Conservation (phyloP, 2,329 filamentous ascomycete species). For the Diaporthe batatas region DNA sequence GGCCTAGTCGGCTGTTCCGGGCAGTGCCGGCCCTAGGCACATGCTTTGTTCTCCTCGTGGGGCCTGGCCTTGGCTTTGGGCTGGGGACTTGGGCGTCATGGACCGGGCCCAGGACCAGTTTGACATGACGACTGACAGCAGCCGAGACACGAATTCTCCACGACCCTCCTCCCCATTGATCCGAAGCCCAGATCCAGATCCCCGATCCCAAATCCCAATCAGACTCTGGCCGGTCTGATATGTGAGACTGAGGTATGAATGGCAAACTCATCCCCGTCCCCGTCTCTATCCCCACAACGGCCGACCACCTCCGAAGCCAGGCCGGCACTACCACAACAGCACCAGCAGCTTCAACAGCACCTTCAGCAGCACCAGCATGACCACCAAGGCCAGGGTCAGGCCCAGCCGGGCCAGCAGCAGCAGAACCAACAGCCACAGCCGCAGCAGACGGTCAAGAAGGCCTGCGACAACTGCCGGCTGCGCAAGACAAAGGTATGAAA, state of each 20-base stretch:
- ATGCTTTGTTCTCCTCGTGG: neutral
- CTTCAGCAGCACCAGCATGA: constrained; percentile 8
- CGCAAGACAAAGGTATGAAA: constrained; percentile 32
- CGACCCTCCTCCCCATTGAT: constrained; percentile 27
- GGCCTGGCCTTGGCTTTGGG: constrained; percentile 3
- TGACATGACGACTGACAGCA: constrained; percentile 30
- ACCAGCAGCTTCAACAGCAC: neutral
- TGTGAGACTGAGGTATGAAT: constrained; percentile 34
- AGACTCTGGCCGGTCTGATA: constrained; percentile 22
- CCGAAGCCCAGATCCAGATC: constrained; percentile 31
- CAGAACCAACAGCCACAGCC: neutral
- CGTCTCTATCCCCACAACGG: constrained; percentile 33
- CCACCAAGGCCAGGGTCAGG: neutral
- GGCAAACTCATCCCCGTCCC: constrained; percentile 39
- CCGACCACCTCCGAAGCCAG: constrained; percentile 30
- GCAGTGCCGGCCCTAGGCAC: neutral
- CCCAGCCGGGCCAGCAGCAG: neutral
- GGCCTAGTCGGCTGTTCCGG: neutral
- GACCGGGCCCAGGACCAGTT: constrained; percentile 26
- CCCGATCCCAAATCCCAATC: constrained; percentile 29
- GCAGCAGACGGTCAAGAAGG: constrained; percentile 35
- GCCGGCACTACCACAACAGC: constrained; percentile 11
- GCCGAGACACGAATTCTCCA: constrained; percentile 32
- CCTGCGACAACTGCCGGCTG: constrained; percentile 37
- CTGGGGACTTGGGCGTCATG: constrained; percentile 17